phyloP scores from a whole-genome alignment of 2,329 filamentous ascomycete species.

The Aureobasidium sp. region DNA sequence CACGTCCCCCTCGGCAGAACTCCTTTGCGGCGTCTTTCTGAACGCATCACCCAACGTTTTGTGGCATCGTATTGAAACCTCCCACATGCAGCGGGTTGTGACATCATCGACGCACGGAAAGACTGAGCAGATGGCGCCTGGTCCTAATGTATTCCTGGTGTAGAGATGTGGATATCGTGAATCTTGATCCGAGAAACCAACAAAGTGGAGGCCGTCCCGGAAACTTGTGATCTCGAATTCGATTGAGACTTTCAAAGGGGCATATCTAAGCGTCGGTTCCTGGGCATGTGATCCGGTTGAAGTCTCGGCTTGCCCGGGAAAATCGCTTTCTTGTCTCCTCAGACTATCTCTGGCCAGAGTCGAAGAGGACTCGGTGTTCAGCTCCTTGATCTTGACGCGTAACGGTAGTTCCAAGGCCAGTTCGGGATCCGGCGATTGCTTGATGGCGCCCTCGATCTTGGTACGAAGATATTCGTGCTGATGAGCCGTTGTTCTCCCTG shows the following conservation, averaged over 20 bases:
- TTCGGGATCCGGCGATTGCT: conserved; percentile 46
- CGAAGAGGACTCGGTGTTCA: conserved; percentile 41
- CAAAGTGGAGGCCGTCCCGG: conserved; percentile 84
- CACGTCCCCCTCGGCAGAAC: conserved; percentile 22
- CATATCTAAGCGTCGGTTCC: conserved; percentile 38
- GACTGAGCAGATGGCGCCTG: conserved; percentile 73
- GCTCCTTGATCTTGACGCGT: conserved; percentile 53
- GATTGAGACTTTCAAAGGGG: conserved; percentile 57
- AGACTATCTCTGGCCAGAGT: conserved; percentile 33
- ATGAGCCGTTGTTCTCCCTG: conserved; percentile 53
- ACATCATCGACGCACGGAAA: conserved; percentile 92
- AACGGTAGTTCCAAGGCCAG: conserved; percentile 52
- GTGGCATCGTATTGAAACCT: conserved; percentile 77
- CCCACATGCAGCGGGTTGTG: conserved; percentile 74
- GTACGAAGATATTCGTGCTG: conserved; percentile 72
- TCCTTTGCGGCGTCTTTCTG: conserved; percentile 25
- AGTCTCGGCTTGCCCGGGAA: conserved; percentile 22
- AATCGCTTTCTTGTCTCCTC: conserved; percentile 26
- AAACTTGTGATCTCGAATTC: conserved; percentile 70
- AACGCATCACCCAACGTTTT: conserved; percentile 74
- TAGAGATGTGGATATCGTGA: conserved; percentile 84
- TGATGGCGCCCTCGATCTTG: conserved; percentile 53
- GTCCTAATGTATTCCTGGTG: conserved; percentile 69
- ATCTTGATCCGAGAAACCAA: conserved; percentile 73
- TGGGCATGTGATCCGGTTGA: conserved; percentile 22